A percentile compares a stretch with the other conserved stretches of the same genome.
Conservation (phyloP, 1,139 yeast genomes). For the Saccharomyces hybrid region DNA sequence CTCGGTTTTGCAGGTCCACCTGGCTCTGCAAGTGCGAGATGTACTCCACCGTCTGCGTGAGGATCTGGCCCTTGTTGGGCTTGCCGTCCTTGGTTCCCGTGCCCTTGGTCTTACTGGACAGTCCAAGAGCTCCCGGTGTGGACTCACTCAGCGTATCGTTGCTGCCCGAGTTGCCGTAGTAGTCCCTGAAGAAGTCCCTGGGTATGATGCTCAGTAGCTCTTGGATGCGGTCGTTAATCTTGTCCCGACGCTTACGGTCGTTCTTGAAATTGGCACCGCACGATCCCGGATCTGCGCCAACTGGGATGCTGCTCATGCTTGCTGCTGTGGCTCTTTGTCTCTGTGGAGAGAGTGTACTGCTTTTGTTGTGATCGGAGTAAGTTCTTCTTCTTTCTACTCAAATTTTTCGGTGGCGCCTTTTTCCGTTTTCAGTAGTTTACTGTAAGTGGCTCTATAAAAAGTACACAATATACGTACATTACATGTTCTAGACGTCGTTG, state of each 20-base stretch:
- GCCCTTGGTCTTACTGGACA: constrained; percentile 27
- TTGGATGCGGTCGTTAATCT: constrained; percentile 81
- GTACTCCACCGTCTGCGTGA: constrained; percentile 79
- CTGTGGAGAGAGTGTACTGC: neutral
- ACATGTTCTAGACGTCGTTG: constrained; percentile 6
- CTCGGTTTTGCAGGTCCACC: constrained; percentile 70
- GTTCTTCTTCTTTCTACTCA: neutral
- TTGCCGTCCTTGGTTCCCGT: constrained; percentile 61
- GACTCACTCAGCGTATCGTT: constrained; percentile 44
- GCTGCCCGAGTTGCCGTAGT: constrained; percentile 15
- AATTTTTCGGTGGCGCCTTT: constrained; percentile 1
- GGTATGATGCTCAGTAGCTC: constrained; percentile 72
- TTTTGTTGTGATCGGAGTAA: neutral
- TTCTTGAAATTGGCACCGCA: constrained; percentile 9
- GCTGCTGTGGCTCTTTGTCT: neutral
- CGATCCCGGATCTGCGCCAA: neutral
- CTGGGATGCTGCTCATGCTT: constrained; percentile 12
- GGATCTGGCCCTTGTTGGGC: constrained; percentile 87
- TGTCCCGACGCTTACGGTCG: constrained; percentile 61
- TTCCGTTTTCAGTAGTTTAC: neutral
- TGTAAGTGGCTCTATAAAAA: neutral
- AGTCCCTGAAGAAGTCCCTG: constrained; percentile 43
- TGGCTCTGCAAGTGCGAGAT: constrained; percentile 63
- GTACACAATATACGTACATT: neutral
- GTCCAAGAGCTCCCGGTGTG: constrained; percentile 54